Evolutionary conservation across 768 basidiomycete genomes (phyloP).

Genomic region (Chlorophyllum brunneum): DNA sequence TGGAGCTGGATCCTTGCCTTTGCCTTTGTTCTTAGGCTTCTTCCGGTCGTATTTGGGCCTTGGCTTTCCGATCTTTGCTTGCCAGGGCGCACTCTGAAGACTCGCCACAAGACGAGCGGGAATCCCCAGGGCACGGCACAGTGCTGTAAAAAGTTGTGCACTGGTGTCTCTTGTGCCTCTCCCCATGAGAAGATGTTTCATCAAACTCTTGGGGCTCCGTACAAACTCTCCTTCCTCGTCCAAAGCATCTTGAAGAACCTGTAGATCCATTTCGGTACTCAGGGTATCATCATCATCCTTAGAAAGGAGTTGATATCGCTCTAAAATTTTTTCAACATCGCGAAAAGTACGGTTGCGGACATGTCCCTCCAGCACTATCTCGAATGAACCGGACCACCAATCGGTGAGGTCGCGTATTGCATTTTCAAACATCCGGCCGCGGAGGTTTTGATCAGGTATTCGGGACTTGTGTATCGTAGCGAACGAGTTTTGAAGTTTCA

Average conservation of each 20-base stretch:
- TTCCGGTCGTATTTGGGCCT: slow-evolving; percentile 33
- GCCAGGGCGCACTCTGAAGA: slow-evolving; percentile 91
- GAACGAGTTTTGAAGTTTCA: slow-evolving; percentile 78
- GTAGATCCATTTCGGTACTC: slow-evolving; percentile 31
- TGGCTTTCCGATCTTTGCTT: slow-evolving; percentile 58
- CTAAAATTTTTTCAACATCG: slow-evolving; percentile 51
- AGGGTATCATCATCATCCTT: slow-evolving; percentile 22
- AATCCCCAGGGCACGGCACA: slow-evolving; percentile 82
- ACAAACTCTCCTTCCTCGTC: slow-evolving; percentile 67
- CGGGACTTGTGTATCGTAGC: slow-evolving; percentile 75
- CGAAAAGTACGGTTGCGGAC: slow-evolving; percentile 76
- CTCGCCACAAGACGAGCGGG: slow-evolving; percentile 87
- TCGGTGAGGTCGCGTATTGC: slow-evolving; percentile 68
- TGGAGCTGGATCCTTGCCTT: slow-evolving; percentile 22
- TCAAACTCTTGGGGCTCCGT: slow-evolving; percentile 77
- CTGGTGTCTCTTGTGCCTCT: slow-evolving; percentile 81
- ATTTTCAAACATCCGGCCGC: slow-evolving; percentile 85
- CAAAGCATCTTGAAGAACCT: slow-evolving; percentile 40
- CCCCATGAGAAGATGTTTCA: slow-evolving; percentile 87
- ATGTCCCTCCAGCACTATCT: slow-evolving; percentile 58
- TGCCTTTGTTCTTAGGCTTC: slow-evolving; percentile 36
- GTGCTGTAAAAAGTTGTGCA: slow-evolving; percentile 87
- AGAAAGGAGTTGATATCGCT: slow-evolving; percentile 25
- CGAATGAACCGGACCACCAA: slow-evolving; percentile 87
- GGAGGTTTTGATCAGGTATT: slow-evolving; percentile 73